These are phyloP conservation scores for Vicia faba DNA, from an alignment of 306 rosid genomes.

Conservation along the genomic window DNA sequence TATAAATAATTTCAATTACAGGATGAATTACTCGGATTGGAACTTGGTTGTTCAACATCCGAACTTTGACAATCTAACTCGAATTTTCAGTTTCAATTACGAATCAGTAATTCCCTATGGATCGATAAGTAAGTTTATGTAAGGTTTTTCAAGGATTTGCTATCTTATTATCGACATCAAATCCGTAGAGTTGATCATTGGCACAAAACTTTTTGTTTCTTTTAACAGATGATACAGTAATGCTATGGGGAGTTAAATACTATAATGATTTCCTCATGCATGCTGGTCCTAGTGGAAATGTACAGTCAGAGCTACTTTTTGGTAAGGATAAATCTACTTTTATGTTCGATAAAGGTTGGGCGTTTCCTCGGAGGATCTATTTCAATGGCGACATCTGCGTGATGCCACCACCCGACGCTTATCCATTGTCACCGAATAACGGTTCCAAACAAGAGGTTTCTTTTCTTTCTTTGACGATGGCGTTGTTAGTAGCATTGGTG, in stretches of 20 bases:
- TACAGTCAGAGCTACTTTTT: conserved; percentile 77
- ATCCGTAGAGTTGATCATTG: too few relatives aligned
- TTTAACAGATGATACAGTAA: conserved; percentile 80
- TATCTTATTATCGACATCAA: background rate
- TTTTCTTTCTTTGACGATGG: conserved; percentile 40
- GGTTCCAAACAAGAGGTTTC: conserved; percentile 47
- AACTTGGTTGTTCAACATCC: conserved; percentile 86
- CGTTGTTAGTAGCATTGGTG: conserved; percentile 43
- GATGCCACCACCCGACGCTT: conserved; percentile 89
- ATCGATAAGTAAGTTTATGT: conserved; percentile 60
- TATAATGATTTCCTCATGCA: conserved; percentile 77
- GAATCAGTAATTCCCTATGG: conserved; percentile 61
- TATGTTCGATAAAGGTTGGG: conserved; percentile 88
- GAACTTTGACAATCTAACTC: conserved; percentile 74
- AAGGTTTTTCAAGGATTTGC: conserved; percentile 3
- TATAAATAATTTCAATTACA: conserved; percentile 72
- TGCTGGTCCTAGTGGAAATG: conserved; percentile 75
- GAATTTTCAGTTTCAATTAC: conserved; percentile 79
- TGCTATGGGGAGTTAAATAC: conserved; percentile 88
- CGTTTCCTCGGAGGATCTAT: conserved; percentile 78
- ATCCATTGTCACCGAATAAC: conserved; percentile 72
- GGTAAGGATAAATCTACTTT: conserved; percentile 64
- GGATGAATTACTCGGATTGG: conserved; percentile 80
- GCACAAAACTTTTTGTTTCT: conserved; percentile 8
- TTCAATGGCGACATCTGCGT: conserved; percentile 90